These are phyloP conservation scores for Rostrohypoxylon terebratum DNA, from an alignment of 495 filamentous ascomycete genomes.

Conservation along the genomic window DNA sequence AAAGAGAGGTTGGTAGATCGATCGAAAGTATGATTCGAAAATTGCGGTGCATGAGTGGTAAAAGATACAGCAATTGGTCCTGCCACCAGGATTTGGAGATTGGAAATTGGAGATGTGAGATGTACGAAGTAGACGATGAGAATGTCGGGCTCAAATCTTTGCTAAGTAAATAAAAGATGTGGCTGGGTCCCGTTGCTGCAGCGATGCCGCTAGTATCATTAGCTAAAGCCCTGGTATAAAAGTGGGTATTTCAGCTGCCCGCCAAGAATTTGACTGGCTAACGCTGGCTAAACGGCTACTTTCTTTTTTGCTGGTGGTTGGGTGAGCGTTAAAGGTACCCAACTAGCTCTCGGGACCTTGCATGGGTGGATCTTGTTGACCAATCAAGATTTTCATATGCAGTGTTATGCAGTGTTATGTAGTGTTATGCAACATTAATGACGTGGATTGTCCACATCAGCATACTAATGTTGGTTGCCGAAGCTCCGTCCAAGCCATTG, in stretches of 20 bases:
- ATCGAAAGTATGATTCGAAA: slow-evolving; percentile 28
- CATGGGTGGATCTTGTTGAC: slow-evolving; percentile 13
- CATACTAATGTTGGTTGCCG: slow-evolving; percentile 26
- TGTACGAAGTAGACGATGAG: slow-evolving; percentile 25
- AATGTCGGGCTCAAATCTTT: slow-evolving; percentile 3
- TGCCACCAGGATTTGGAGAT: slow-evolving; percentile 40
- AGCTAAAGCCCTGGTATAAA: slow-evolving; percentile 16
- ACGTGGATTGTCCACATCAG: slow-evolving; percentile 37
- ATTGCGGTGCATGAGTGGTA: slow-evolving; percentile 27
- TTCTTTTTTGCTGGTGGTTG: slow-evolving; percentile 26
- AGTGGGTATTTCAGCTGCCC: slow-evolving; percentile 18
- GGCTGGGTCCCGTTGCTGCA: slow-evolving; percentile 50
- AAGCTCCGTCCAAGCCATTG: slow-evolving; percentile 1
- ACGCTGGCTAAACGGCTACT: slow-evolving; percentile 23
- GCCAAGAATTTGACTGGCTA: slow-evolving; percentile 31
- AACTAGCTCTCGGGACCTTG: slow-evolving; percentile 22
- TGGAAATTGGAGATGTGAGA: too few species aligned
- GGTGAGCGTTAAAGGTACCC: slow-evolving; percentile 21
- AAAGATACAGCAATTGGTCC: slow-evolving; percentile 42
- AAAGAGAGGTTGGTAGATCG: slow-evolving; percentile 40
- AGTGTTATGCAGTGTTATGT: slow-evolving; percentile 9
- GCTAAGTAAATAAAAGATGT: slow-evolving; percentile 53
- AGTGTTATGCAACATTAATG: slow-evolving; percentile 20
- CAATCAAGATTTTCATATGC: slow-evolving; percentile 19
- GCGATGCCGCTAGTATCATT: slow-evolving; percentile 34